These are phyloP conservation scores for Curvularia hawaiiensis DNA, from an alignment of 2,329 filamentous ascomycete species.

Conservation along the genomic window DNA sequence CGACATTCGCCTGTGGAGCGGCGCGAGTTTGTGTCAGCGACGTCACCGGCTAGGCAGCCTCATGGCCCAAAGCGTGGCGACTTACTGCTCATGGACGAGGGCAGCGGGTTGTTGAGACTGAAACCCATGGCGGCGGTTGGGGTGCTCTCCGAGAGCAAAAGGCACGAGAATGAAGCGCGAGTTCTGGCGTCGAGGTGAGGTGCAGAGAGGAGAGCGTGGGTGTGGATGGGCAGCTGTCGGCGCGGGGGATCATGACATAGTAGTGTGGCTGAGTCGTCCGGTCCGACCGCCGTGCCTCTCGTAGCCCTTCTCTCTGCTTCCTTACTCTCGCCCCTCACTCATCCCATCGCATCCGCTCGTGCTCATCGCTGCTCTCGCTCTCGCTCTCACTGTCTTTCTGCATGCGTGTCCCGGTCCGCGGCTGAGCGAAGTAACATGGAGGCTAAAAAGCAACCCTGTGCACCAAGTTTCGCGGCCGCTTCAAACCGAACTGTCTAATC, in stretches of 20 bases:
- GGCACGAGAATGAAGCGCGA: not conserved
- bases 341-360: not conserved
- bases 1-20: slow-evolving; percentile 81
- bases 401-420: not conserved
- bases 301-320: not conserved
- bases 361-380: no score
- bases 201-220: slow-evolving; percentile 1
- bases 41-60: slow-evolving; percentile 27
- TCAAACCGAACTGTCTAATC: not conserved
- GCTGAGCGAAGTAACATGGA: not conserved
- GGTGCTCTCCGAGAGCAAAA: not conserved
- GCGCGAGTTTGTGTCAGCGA: slow-evolving; percentile 41
- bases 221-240: not conserved
- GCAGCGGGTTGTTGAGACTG: slow-evolving; percentile 60
- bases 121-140: slow-evolving; percentile 48
- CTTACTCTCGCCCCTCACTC: not conserved
- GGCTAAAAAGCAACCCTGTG: not conserved
- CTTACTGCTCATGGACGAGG: slow-evolving; percentile 59
- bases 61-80: slow-evolving; percentile 18
- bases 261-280: slow-evolving; percentile 16
- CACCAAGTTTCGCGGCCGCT: not conserved
- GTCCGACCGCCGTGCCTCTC: slow-evolving; percentile 8
- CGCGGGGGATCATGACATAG: slow-evolving; percentile 14
- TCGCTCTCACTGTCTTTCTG: not conserved
- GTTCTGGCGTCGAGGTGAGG: not conserved